Conservation (phyloP, 805 yeast genomes). For the Danielozyma ontarioensis region DNA sequence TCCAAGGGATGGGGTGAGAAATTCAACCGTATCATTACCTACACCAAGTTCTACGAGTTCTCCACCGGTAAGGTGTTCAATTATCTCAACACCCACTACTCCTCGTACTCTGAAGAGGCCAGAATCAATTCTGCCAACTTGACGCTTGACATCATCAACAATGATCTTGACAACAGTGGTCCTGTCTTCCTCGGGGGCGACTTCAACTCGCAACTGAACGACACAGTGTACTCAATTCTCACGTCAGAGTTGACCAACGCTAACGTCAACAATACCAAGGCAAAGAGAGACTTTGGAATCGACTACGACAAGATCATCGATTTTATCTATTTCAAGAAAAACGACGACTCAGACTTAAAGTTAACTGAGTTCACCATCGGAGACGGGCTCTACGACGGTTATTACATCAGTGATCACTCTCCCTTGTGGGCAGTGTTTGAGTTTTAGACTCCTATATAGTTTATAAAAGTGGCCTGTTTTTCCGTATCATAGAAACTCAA, state of each 20-base stretch:
- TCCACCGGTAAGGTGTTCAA: slow-evolving; percentile 16
- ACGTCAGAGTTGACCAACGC: slow-evolving; percentile 34
- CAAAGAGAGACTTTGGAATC: slow-evolving; percentile 1
- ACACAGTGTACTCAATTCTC: slow-evolving; percentile 22
- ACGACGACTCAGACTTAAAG: neutral
- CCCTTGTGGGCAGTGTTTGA: neutral
- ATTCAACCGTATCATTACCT: slow-evolving; percentile 34
- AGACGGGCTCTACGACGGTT: neutral
- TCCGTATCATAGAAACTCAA: slow-evolving; percentile 11
- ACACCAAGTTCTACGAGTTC: slow-evolving; percentile 22
- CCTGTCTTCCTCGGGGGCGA: slow-evolving; percentile 50
- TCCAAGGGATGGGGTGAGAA: slow-evolving; percentile 24
- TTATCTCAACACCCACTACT: slow-evolving; percentile 46
- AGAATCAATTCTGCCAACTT: slow-evolving; percentile 41
- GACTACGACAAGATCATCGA: slow-evolving; percentile 3
- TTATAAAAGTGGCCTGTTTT: too few species aligned
- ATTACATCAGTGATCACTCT: neutral
- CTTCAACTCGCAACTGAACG: slow-evolving; percentile 38
- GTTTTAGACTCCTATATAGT: too few species aligned
- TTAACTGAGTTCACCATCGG: neutral
- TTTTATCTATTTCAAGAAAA: slow-evolving; percentile 3
- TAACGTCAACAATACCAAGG: neutral
- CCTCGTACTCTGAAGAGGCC: slow-evolving; percentile 43
- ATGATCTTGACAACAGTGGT: slow-evolving; percentile 16
- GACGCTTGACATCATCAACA: slow-evolving; percentile 13